Percentiles rank a stretch among this genome's conserved stretches.
Conservation (phyloP, 345 rosid species). For the Cardiospermum halicacabum region DNA sequence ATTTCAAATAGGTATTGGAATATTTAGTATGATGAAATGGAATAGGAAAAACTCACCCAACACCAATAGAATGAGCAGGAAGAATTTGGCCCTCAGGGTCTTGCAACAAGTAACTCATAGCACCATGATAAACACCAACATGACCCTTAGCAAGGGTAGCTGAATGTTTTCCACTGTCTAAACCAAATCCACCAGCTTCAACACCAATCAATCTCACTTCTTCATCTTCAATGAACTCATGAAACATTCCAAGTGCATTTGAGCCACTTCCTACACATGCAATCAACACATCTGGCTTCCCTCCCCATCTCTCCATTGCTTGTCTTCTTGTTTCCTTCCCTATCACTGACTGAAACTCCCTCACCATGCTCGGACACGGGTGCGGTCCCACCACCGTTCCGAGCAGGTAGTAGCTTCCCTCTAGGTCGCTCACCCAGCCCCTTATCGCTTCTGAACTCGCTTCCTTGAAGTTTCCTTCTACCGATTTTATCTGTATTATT, state of each 20-base stretch:
- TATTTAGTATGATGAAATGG: no score
- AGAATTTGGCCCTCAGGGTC: slow-evolving; percentile 72
- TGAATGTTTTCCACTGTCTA: slow-evolving; percentile 67
- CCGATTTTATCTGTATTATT: slow-evolving; percentile 43
- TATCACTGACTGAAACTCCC: slow-evolving; percentile 78
- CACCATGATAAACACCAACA: slow-evolving; percentile 80
- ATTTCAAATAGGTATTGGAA: no score
- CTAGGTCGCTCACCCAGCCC: slow-evolving; percentile 50
- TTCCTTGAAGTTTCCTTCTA: slow-evolving; percentile 60
- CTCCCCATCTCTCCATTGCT: slow-evolving; percentile 78
- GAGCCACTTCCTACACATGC: slow-evolving; percentile 90
- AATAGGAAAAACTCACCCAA: slow-evolving; percentile 62
- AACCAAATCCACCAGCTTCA: slow-evolving; percentile 79
- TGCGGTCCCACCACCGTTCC: slow-evolving; percentile 87
- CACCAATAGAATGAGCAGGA: slow-evolving; percentile 53
- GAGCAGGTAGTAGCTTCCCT: slow-evolving; percentile 36
- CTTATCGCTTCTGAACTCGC: slow-evolving; percentile 77
- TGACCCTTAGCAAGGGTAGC: slow-evolving; percentile 79
- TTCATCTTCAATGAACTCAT: slow-evolving; percentile 56
- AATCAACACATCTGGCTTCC: slow-evolving; percentile 71
- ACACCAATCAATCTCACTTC: slow-evolving; percentile 75
- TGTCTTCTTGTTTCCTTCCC: slow-evolving; percentile 83
- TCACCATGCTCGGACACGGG: slow-evolving; percentile 73
- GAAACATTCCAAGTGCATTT: slow-evolving; percentile 77
- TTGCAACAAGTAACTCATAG: slow-evolving; percentile 74